Percentiles rank a stretch among this genome's conserved stretches.
Conservation (phyloP, 2,329 filamentous ascomycete species). For the Diaporthe australafricana region DNA sequence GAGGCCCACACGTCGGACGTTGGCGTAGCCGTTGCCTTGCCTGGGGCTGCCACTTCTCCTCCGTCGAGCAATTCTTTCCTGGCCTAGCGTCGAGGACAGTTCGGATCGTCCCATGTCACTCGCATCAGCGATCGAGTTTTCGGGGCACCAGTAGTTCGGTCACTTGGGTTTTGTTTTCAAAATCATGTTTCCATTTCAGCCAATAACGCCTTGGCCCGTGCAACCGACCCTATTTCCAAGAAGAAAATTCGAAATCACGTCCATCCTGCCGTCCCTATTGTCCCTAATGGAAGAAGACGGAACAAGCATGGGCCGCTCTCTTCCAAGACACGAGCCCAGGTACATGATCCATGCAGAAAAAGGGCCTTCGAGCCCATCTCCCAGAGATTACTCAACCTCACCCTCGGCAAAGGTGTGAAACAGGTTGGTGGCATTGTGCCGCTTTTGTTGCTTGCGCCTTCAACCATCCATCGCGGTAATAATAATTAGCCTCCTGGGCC, state of each 20-base stretch:
- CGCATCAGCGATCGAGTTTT: background rate
- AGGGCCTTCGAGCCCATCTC: conserved; percentile 34
- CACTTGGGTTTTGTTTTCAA: conserved; percentile 5
- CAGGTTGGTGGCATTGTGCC: conserved; percentile 37
- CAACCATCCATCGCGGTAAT: conserved; percentile 42
- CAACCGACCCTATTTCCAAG: conserved; percentile 27
- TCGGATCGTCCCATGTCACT: background rate
- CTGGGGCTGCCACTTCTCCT: too few relatives aligned
- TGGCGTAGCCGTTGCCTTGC: background rate
- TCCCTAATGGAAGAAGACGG: conserved; percentile 6
- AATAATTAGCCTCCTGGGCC: conserved; percentile 45
- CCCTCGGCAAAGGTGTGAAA: conserved; percentile 34
- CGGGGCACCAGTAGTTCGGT: background rate
- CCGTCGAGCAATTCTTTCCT: background rate
- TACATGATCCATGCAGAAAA: conserved; percentile 26
- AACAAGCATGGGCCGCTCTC: background rate
- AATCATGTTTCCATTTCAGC: conserved; percentile 39
- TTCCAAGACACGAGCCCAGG: conserved; percentile 22
- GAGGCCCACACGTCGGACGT: background rate
- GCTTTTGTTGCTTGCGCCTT: conserved; percentile 14
- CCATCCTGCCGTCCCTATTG: conserved; percentile 8
- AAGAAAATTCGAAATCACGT: conserved; percentile 23
- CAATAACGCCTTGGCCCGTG: conserved; percentile 41
- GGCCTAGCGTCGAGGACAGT: background rate
- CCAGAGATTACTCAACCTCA: conserved; percentile 40